Evolutionary conservation across 768 basidiomycete genomes (phyloP), one percentile per base, ranked within the genome.

Genomic region (Boletus subcaerulescens): DNA sequence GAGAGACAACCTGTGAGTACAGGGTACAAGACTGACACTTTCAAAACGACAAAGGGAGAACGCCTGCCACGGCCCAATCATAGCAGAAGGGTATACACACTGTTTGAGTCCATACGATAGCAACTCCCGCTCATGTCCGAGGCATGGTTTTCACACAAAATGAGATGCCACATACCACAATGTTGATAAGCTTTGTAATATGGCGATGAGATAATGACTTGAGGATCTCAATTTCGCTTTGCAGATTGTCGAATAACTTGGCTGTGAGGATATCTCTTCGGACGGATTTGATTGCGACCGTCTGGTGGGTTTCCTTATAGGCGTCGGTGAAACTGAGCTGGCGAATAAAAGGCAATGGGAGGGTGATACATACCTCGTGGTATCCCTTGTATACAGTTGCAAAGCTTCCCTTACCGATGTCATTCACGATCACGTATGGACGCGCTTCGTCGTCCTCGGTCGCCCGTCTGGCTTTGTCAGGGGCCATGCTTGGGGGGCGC

Each of bases 241-340:
- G 93, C n/a, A 98, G 83, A 68, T 98, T 98, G 75, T 98, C 95
- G 54, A 98, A 85, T 17, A 98, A 82, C 73, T 98, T 99, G 14
- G 90, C 77, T 35, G 87, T 93, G 36, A 99, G 82, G 61, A 86
- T 91, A 65, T 89, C 84, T 48, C 88, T 84, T 55, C 89, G 87
- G 51, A 99, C 92, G 9, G 93, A 91, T 79, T 99, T 98, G 74
- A 99, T 87, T 9, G 97, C 97, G 36, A 98, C 90, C 46, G 84
- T 80, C 13, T 82, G 77, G 62, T 85, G 82, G 4, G 86, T 87
- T 64, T 89, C 87, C 91, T 95, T 70, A 33, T 47, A 40, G 45
- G 50, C 45, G 52, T 44, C 53, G 24, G 40, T 26, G n/a, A 38
- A 20, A 48, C 22, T 56, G 44, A 49, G 35, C 24, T 3, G 26